Evolutionary conservation across 495 filamentous ascomycete species (phyloP), one percentile per base, ranked within the genome.

Genomic region (Platismatia glauca): DNA sequence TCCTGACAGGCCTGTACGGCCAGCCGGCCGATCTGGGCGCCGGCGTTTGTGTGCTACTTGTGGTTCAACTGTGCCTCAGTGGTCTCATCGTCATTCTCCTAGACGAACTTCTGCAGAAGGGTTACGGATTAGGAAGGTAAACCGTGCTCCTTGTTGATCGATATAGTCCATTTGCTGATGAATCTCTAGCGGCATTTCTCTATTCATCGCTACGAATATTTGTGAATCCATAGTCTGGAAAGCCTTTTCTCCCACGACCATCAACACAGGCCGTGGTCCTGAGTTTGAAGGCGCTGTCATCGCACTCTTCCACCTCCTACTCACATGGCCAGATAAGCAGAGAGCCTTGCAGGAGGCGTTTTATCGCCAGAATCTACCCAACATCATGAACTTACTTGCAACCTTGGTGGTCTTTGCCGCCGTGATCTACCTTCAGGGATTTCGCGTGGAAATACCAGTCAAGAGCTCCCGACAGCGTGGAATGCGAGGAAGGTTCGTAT

Each of bases 171-270:
- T 8, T 18, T 53, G 27, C 29, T 53, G 7, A 53, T 33, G 27
- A 4, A 12, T 18, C 27, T 33, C 6, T 20, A 53, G 50, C 20
- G 95, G 95, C 78, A 99, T 99, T 75, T 96, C 91, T 52, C 87
- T 99, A 60, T 99, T 99, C 85, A 99, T 99, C 73, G 95, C 95
- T 60, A 99, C 95, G 80, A 97, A 97, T 84, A 97, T 99, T 78
- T 99, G 95, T 87, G 95, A 99, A 79, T 96, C 91, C 39, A 99
- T 99, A 74, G 86, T 99, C 75, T 99, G 95, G 95, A 96, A 96
- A 82, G 95, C 95, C 24, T 97, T 97, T 81, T 96, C 91, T 59
- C 95, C 95, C 34, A 99, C 95, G 20, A 97, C 94, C 72, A 95
- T 99, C 79, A 99, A 99, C 82, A 97, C 95, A 63, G 95, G 95